phyloP scores from a whole-genome alignment of 2,329 filamentous ascomycete genomes.

The Penicillium sp. region DNA sequence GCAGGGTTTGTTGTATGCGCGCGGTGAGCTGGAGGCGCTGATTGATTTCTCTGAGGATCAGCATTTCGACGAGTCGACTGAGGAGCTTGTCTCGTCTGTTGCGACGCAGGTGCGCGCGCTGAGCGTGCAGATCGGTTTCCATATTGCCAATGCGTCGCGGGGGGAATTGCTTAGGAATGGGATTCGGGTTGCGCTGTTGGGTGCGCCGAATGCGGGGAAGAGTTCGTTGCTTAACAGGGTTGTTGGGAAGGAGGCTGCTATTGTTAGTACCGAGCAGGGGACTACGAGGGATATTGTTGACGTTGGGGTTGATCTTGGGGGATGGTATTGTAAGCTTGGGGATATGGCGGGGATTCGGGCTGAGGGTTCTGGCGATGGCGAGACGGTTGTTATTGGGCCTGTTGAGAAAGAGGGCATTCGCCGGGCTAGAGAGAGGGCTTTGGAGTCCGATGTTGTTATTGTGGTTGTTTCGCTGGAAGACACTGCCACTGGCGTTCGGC shows the following conservation, averaged over 20 bases:
- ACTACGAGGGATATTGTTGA: constrained; percentile 95
- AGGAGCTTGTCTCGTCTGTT: constrained; percentile 68
- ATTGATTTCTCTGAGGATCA: constrained; percentile 98
- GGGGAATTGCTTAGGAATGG: constrained; percentile 82
- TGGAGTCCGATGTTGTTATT: constrained; percentile 80
- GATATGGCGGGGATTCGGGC: constrained; percentile 87
- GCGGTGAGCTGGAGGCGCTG: constrained; percentile 88
- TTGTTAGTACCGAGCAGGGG: constrained; percentile 88
- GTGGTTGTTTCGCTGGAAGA: constrained; percentile 73
- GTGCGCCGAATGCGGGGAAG: constrained; percentile 91
- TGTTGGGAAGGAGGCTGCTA: constrained; percentile 88
- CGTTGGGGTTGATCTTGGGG: constrained; percentile 81
- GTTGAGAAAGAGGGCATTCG: constrained; percentile 90
- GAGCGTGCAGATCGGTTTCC: constrained; percentile 60
- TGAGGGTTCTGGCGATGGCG: constrained; percentile 15
- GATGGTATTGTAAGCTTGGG: constrained; percentile 89
- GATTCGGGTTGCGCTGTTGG: constrained; percentile 80
- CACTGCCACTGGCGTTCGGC: constrained; percentile 25
- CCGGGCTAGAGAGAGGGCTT: constrained; percentile 74
- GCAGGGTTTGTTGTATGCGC: constrained; percentile 68
- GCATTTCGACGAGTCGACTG: constrained; percentile 86
- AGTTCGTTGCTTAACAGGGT: constrained; percentile 89
- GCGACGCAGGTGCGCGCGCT: constrained; percentile 61
- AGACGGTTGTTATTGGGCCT: constrained; percentile 54
- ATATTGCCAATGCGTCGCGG: constrained; percentile 73